Base-by-base conservation (phyloP, 192 early-diverging fungal genomes). In the Coemansia sp. region DNA sequence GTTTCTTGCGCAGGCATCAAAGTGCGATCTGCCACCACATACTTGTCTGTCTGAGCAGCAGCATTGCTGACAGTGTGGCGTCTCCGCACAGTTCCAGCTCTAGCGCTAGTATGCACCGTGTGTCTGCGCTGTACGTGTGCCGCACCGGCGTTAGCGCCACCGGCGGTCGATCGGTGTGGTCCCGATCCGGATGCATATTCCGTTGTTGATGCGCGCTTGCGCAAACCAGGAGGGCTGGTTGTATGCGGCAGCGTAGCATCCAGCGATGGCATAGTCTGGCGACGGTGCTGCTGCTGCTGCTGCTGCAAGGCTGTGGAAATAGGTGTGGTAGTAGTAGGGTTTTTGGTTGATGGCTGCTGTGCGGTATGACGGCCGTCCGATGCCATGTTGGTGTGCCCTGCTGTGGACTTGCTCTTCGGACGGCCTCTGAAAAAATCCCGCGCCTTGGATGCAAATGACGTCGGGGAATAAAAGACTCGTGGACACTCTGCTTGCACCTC, bases 391-490 rank as follows among this genome's bases (percentile, higher is more conserved):
- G 25, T 48, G 22, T 55, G 34, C 15, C 27, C 44, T 19, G 64
- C 22, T 22, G 45, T 33, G 17, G 52, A 54, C 52, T 31, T 54
- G 52, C 55, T 57, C 45, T 58, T 65, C 45, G 55, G 64, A 36
- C 64, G 64, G 55, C 64, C 55, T n/a, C 36, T 38, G 47, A 47
- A 58, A 65, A 65, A 65, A 65, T n/a, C 42, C 56, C 23, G 22
- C 64, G 45, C 15, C 23, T 25, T 54, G 15, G 29, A 48, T 48
- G 23, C 52, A 20, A 54, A 33, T 54, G 52, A 28, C 22, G 36
- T 9, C 15, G 36, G 42, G 7, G n/a, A 17, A 19, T 40, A 42
- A 42, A 59, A 47, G 15, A 31, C 19, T 17, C 28, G 30, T 30
- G 42, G 57, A 6, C 57, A 59, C 29, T 59, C 42, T 19, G 57